Evolutionary conservation across 2,329 filamentous ascomycete genomes (phyloP).

Genomic region (Trichophyton mentagrophytes): DNA sequence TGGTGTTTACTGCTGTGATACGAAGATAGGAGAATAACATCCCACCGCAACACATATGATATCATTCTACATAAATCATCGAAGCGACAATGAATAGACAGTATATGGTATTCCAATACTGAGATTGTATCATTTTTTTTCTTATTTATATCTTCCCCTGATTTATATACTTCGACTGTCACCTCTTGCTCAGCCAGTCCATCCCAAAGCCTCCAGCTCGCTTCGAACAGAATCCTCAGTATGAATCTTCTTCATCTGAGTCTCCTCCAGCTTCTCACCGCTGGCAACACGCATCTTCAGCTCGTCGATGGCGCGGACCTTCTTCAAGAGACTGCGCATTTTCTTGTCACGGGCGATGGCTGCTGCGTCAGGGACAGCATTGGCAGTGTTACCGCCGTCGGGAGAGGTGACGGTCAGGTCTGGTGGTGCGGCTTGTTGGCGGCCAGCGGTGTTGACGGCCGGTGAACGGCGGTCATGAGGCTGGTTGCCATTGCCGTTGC

Average conservation of each 20-base stretch:
- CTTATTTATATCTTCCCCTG: neutral
- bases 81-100: neutral
- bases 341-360: conserved; percentile 63
- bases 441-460: conserved; percentile 23
- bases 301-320: conserved; percentile 94
- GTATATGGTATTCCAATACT: neutral
- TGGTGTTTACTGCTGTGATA: neutral
- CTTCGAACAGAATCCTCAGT: conserved; percentile 75
- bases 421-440: conserved; percentile 9
- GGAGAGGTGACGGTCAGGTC: conserved; percentile 25
- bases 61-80: neutral
- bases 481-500: conserved; percentile 4
- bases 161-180: neutral
- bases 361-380: conserved; percentile 22
- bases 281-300: conserved; percentile 90
- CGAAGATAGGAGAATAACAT: too few relatives aligned
- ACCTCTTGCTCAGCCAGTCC: conserved; percentile 21
- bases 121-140: neutral
- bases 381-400: conserved; percentile 2
- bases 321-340: conserved; percentile 84
- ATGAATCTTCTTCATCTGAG: conserved; percentile 94
- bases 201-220: conserved; percentile 58
- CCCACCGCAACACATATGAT: too few relatives aligned
- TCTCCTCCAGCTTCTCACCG: conserved; percentile 95
- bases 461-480: conserved; percentile 5